Evolutionary conservation across 2,329 filamentous ascomycete species (phyloP), one percentile per base, ranked within the genome.

Genomic region (Aspergillus pseudonomiae): DNA sequence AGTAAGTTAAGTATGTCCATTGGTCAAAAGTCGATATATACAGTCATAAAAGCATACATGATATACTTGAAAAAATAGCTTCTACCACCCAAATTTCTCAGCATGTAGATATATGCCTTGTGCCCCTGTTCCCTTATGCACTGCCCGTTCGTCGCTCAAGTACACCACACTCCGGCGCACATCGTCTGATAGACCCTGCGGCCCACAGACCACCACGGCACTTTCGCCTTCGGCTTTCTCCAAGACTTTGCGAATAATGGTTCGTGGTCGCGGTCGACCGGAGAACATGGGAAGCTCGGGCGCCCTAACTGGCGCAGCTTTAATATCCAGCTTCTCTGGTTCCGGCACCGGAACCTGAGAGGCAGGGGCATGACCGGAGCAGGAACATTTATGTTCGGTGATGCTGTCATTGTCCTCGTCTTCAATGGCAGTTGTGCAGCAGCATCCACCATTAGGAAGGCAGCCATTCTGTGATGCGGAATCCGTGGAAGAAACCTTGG

Each of bases 61-160:
- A 55, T 30, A 55, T 41, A 30, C 24, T 52, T 26, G 10, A 21
- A 19, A 32, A 30, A 24, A 28, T 26, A 26, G 16, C 16, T 11
- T 60, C 63, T 62, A 75, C 64, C 68, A 87, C 4, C 81, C 83
- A 75, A 88, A 89, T 21, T 79, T 81, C 73, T 89, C 87, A 0
- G 83, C 83, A 75, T 88, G 85, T 36, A 88, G 72, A 71, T 84
- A 88, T 32, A 89, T 84, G 0, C 88, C 88, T 72, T 89, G 87
- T 16, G 88, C 88, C 0, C 87, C 87, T 0, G 85, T 89, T 2
- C 88, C 88, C 73, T 90, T 90, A 68, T 89, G 87, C 50, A 90
- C 86, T 4, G 86, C 88, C 34, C 88, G 79, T 74, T 90, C 88
- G 72, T 91, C 87, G 67, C 86, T 88, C 48, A 90, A 68, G 10